Evolutionary conservation across 345 rosid species (phyloP), one percentile per base, ranked within the genome.

Genomic region (Ceriops zippeliana): DNA sequence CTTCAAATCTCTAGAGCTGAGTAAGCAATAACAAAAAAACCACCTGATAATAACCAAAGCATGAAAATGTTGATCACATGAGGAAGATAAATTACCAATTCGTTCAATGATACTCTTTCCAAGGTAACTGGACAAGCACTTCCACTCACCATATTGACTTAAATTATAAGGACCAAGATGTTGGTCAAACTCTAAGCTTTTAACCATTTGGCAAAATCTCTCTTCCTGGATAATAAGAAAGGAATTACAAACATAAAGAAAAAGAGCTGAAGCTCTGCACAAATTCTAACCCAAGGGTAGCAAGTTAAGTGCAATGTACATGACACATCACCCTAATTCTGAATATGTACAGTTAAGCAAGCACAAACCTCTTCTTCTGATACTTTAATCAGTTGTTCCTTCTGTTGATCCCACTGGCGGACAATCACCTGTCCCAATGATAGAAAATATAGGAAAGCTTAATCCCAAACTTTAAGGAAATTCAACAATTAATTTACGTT

Each of bases 351-450:
- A 24, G 30, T 20, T 56, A 10, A 59, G 7, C n/a, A 19, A 54
- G 62, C 15, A 57, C 78, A 73, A 70, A 93, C 98, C 97, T 93
- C 98, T 76, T 93, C 96, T 80, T 86, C 96, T 2, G 84, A 66
- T 26, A 91, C 76, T 76, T 77, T 82, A 67, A 76, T 83, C 58
- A 93, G 66, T n/a, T 79, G 71, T 61, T 91, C 97, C 37, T 93
- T 91, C 66, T 83, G 86, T 63, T 72, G 86, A 76, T 86, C 75
- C 97, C 98, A 93, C 69, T 69, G 79, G 26, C 89, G 90, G 71
- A 93, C 85, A 82, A 91, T 79, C 70, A 91, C 97, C 98, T 93
- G 77, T 56, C 52, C 60, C 52, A 70, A 13, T 30, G 63, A 74
- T 53, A 20, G 24, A 28, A 76, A 9, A 52, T 9, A 68, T 49